Conservation (phyloP, 139 green algal genomes). For the Coccomyxa sp. region DNA sequence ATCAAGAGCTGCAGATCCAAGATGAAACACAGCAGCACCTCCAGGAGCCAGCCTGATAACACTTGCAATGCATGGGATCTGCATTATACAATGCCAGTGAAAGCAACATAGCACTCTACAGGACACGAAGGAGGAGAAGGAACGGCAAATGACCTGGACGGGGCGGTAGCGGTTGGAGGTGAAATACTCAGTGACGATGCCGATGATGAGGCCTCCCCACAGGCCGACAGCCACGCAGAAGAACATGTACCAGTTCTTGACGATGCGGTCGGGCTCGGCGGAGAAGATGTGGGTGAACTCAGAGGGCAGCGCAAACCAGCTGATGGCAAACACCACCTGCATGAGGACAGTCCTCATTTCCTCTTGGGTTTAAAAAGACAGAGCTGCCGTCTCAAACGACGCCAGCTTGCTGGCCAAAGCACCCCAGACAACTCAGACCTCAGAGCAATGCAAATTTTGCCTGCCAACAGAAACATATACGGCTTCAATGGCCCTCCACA, state of each 20-base stretch:
- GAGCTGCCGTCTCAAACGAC: too few relatives aligned
- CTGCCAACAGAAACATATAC: constrained; percentile 2
- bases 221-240: constrained; percentile 87
- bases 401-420: too few relatives aligned
- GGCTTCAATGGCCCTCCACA: too few relatives aligned
- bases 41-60: too few relatives aligned
- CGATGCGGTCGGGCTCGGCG: constrained; percentile 43
- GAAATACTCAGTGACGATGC: constrained; percentile 96
- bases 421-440: not conserved
- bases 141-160: constrained; percentile 31
- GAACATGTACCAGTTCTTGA: constrained; percentile 94
- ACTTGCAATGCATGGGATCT: too few relatives aligned
- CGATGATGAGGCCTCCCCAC: constrained; percentile 95
- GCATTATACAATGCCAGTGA: not conserved
- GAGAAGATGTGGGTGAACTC: constrained; percentile 64
- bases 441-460: constrained; percentile 11
- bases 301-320: constrained; percentile 47
- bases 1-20: too few relatives aligned
- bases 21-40: too few relatives aligned
- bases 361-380: too few relatives aligned
- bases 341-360: too few relatives aligned
- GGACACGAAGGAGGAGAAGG: not conserved
- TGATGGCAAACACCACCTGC: constrained; percentile 27
- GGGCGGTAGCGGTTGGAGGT: constrained; percentile 86
- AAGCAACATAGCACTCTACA: not conserved